Base-by-base conservation (phyloP, 805 yeast genomes). In the Grigorovia yakushimaensis region DNA sequence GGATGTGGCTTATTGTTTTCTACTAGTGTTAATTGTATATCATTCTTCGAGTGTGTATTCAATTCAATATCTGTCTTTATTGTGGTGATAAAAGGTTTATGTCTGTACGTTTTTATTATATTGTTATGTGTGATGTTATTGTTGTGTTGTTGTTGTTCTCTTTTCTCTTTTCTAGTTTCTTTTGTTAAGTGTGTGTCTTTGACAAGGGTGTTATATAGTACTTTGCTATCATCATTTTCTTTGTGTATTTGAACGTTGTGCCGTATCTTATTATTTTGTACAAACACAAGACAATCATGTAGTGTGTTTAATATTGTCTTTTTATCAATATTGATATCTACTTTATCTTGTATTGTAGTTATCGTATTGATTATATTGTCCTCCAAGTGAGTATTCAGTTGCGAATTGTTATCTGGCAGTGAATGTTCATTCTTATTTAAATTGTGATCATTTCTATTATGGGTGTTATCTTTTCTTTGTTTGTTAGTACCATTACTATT, bases 1-100 rank as follows among this genome's bases (percentile, higher is more conserved):
- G 66, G 63, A 48, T 61, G 65, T n/a, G 61, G 60, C 44, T 57
- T 59, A 42, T 53, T 56, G 44, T 54, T 56, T 43, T 61, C 66
- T 3, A 60, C 64, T 19, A 58, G 47, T 41, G 49, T 50, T 33
- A 54, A 44, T 11, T 45, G 33, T 2, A 23, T 20, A 15, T 27
- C 33, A 15, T 27, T 27, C 9, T 27, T 27, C 15, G 33, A 10
- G 13, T 4, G 9, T 4, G 22, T 19, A 22, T 23, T 39, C 3
- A 19, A 27, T 27, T 27, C 33, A 7, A 27, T 27, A 7, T 33
- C 37, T 33, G 37, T 33, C 37, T 33, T 33, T 13, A 18, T 18
- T 33, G 39, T 43, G 30, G 44, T 35, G 17, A 33, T 33, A 15
- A 33, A 33, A 6, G 37, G 37, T 33, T 33, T 33, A 17, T 33